These are phyloP conservation scores for Tetrapisispora fleetii DNA, from an alignment of 805 yeast species.

Conservation along the genomic window DNA sequence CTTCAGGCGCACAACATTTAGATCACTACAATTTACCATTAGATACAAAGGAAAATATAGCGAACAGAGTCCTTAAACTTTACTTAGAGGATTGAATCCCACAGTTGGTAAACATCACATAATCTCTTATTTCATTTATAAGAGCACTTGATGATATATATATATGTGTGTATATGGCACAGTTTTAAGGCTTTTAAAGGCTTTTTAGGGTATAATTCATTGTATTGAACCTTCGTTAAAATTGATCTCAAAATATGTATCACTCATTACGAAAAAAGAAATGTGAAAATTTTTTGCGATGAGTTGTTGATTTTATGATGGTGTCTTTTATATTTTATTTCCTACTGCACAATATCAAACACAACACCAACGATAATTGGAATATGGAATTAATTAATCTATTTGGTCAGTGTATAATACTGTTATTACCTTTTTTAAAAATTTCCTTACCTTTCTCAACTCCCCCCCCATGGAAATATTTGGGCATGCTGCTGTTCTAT, in stretches of 20 bases:
- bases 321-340: neutral
- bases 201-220: too few species aligned
- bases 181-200: too few species aligned
- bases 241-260: neutral
- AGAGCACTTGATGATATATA: too few species aligned
- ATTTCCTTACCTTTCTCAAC: too few species aligned
- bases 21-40: neutral
- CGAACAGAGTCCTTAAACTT: neutral
- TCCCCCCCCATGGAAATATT: too few species aligned
- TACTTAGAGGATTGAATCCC: neutral
- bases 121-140: too few species aligned
- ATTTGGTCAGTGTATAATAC: too few species aligned
- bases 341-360: neutral
- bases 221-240: neutral
- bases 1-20: neutral
- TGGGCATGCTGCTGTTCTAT: too few species aligned
- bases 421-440: too few species aligned
- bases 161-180: too few species aligned
- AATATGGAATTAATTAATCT: too few species aligned
- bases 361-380: neutral
- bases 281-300: slow-evolving; percentile 2
- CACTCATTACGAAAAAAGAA: neutral
- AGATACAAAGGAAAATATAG: neutral
- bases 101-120: too few species aligned
- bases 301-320: neutral